Conservation (phyloP, 2,329 filamentous ascomycete genomes). For the Harringtonia lauricola region DNA sequence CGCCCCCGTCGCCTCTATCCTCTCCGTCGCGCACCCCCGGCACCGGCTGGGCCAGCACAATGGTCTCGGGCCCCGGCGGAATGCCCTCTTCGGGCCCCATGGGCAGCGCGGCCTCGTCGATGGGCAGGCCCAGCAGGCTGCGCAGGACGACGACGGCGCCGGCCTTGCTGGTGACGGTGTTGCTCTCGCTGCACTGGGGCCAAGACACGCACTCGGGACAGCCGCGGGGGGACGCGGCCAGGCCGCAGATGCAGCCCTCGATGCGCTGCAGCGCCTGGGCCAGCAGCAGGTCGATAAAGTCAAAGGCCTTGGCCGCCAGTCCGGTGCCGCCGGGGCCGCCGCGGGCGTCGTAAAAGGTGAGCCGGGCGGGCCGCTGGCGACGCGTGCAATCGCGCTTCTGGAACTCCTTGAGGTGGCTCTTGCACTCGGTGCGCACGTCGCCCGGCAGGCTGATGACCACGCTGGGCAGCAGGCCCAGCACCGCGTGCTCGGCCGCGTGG, state of each 20-base stretch:
- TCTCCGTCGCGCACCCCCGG: conserved; percentile 16
- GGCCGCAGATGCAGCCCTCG: conserved; percentile 52
- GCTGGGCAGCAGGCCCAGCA: conserved; percentile 78
- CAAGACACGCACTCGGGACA: conserved; percentile 86
- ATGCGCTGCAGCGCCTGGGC: conserved; percentile 66
- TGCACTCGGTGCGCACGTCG: conserved; percentile 91
- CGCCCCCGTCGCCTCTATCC: not conserved
- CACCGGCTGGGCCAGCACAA: conserved; percentile 63
- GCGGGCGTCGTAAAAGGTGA: conserved; percentile 94
- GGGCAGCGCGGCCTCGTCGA: conserved; percentile 74
- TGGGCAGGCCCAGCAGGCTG: conserved; percentile 60
- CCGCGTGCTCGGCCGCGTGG: conserved; percentile 86
- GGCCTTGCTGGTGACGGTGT: conserved; percentile 88
- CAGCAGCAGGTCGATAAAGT: conserved; percentile 75
- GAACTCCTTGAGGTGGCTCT: conserved; percentile 80
- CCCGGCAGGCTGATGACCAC: conserved; percentile 85
- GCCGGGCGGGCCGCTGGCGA: conserved; percentile 65
- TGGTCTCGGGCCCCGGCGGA: conserved; percentile 69
- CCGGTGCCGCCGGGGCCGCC: conserved; percentile 75
- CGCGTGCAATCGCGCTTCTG: conserved; percentile 41
- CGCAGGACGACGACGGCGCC: conserved; percentile 75
- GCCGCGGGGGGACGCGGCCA: conserved; percentile 79
- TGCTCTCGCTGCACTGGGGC: conserved; percentile 73
- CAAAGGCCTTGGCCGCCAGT: conserved; percentile 86
- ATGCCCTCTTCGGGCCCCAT: conserved; percentile 68